Conservation (phyloP, 1,284 basidiomycete species). For the Porodaedalea pini region DNA sequence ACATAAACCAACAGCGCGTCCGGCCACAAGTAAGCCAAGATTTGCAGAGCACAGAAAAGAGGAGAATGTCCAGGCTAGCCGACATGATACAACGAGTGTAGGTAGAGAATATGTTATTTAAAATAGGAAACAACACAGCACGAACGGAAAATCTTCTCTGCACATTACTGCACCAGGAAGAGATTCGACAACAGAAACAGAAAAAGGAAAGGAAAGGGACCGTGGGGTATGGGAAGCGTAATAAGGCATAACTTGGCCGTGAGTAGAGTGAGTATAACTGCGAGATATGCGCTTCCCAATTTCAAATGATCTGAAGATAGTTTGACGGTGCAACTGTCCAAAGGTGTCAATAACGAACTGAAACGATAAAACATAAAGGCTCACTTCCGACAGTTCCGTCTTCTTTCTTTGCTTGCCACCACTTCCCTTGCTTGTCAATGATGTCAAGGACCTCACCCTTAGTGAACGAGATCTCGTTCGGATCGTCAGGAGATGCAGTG, state of each 20-base stretch:
- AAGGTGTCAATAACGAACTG: constrained; percentile 23
- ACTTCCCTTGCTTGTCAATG: constrained; percentile 89
- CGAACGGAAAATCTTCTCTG: neutral
- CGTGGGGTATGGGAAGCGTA: constrained; percentile 18
- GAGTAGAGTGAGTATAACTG: constrained; percentile 1
- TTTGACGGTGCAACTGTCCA: constrained; percentile 73
- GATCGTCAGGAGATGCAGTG: constrained; percentile 88
- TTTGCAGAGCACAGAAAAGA: neutral
- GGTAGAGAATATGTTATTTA: constrained; percentile 9
- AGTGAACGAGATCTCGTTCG: constrained; percentile 91
- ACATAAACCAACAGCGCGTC: neutral
- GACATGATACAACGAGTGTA: constrained; percentile 14
- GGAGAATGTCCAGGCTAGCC: constrained; percentile 1
- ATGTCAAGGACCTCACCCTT: constrained; percentile 96
- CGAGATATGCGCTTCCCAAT: neutral
- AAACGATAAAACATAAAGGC: constrained; percentile 30
- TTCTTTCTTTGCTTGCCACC: constrained; percentile 91
- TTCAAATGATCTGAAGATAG: constrained; percentile 69
- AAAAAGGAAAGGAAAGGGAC: neutral
- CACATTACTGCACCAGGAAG: neutral
- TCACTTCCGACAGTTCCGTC: constrained; percentile 81
- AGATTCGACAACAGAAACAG: neutral
- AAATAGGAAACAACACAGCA: constrained; percentile 1
- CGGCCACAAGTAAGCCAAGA: neutral
- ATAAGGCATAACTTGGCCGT: constrained; percentile 16